These are phyloP conservation scores for Chlamydomonas incerta DNA, from an alignment of 139 green algal species.

Conservation along the genomic window DNA sequence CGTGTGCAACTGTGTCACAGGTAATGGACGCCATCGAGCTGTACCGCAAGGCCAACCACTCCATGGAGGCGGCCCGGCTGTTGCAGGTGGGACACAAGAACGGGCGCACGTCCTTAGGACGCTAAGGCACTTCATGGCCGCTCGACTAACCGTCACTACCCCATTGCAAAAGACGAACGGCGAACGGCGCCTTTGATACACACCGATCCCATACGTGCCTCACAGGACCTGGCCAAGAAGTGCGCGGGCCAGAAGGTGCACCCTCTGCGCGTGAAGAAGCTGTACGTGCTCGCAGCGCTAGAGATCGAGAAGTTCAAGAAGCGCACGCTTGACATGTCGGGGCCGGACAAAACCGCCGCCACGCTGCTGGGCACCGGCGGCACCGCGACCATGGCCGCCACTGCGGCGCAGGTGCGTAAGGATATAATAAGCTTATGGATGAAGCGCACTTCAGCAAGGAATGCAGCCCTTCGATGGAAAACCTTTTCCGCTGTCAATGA, in stretches of 20 bases:
- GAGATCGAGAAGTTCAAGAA: slow-evolving; percentile 76
- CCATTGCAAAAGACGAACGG: no score
- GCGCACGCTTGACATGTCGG: slow-evolving; percentile 62
- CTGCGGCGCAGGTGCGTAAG: slow-evolving; percentile 35
- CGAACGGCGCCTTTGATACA: no score
- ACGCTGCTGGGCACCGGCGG: slow-evolving; percentile 36
- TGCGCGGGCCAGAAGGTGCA: slow-evolving; percentile 49
- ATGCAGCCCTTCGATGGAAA: no score
- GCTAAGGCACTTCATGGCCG: no score
- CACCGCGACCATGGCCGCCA: slow-evolving; percentile 51
- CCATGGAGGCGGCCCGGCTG: slow-evolving; percentile 80
- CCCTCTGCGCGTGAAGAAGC: slow-evolving; percentile 85
- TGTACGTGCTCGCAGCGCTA: slow-evolving; percentile 86
- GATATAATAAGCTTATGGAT: no score
- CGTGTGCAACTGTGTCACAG: no score
- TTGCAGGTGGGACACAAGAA: no score
- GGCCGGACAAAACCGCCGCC: slow-evolving; percentile 30
- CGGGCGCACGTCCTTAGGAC: no score
- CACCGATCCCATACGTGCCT: no score
- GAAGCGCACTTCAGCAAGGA: no score
- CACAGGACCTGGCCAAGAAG: slow-evolving; percentile 28
- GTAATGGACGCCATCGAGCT: slow-evolving; percentile 71
- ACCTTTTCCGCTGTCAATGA: no score
- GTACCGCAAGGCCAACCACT: slow-evolving; percentile 76
- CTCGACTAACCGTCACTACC: no score